Conservation (phyloP, 768 basidiomycete genomes). For the Antrodiella citrinella region DNA sequence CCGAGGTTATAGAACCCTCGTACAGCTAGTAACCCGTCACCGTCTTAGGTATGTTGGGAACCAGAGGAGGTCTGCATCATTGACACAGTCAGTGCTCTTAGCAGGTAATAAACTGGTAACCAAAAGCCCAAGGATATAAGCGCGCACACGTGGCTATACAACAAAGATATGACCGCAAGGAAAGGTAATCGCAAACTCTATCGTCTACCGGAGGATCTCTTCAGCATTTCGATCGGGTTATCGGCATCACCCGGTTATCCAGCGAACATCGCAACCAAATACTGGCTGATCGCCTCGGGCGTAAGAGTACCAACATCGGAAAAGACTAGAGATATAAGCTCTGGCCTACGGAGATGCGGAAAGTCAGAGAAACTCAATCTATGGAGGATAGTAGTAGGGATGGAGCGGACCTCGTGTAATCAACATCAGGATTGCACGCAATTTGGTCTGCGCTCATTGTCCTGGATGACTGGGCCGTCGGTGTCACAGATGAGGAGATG, state of each 20-base stretch:
- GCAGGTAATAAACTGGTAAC: background rate
- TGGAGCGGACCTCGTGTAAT: slow-evolving; percentile 74
- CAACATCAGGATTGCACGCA: slow-evolving; percentile 79
- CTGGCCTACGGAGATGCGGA: slow-evolving; percentile 50
- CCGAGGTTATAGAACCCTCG: background rate
- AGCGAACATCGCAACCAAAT: slow-evolving; percentile 91
- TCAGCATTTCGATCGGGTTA: slow-evolving; percentile 7
- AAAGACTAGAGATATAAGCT: slow-evolving; percentile 89
- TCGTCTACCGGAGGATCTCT: slow-evolving; percentile 20
- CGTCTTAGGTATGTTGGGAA: background rate
- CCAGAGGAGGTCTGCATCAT: background rate
- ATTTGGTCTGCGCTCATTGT: slow-evolving; percentile 81
- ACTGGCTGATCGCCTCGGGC: slow-evolving; percentile 73
- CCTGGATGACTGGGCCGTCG: slow-evolving; percentile 15
- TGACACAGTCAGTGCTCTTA: background rate
- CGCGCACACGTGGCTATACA: background rate
- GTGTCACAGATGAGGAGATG: slow-evolving; percentile 2
- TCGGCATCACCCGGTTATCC: slow-evolving; percentile 34
- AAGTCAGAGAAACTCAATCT: slow-evolving; percentile 10
- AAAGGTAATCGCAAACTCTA: slow-evolving; percentile 33
- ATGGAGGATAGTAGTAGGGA: background rate
- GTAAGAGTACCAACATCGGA: slow-evolving; percentile 91
- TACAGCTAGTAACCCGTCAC: background rate
- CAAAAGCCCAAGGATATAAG: background rate
- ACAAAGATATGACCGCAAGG: background rate